Conservation (phyloP, 345 rosid genomes). For the Gossypium arboreum region DNA sequence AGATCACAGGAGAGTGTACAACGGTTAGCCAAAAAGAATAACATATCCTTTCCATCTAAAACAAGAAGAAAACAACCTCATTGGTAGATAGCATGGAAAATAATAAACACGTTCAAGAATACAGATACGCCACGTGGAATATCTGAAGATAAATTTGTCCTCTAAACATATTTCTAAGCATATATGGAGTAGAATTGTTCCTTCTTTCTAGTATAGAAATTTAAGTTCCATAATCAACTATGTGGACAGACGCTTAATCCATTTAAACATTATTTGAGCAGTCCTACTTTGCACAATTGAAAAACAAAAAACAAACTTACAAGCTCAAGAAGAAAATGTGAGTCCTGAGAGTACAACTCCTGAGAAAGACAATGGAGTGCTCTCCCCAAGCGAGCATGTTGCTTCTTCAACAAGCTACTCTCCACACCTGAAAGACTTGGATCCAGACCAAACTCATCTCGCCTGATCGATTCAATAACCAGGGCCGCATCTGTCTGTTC, state of each 20-base stretch:
- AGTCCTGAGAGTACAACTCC: constrained; percentile 95
- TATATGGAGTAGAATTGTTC: not conserved
- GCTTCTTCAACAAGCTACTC: constrained; percentile 73
- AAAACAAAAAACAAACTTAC: constrained; percentile 36
- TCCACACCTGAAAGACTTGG: constrained; percentile 57
- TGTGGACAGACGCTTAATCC: not conserved
- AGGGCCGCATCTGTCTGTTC: constrained; percentile 39
- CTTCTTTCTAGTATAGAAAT: not conserved
- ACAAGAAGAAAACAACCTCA: not conserved
- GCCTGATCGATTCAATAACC: constrained; percentile 74
- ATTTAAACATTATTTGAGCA: not conserved
- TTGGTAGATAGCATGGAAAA: not conserved
- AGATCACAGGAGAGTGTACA: not conserved
- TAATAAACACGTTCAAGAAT: not conserved
- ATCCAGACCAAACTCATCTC: constrained; percentile 84
- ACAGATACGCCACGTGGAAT: not conserved
- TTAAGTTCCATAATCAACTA: not conserved
- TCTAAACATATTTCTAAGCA: not conserved
- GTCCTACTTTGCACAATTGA: not conserved
- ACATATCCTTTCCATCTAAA: not conserved
- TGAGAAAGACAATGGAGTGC: constrained; percentile 97
- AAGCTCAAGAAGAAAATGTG: constrained; percentile 98
- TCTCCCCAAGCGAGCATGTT: constrained; percentile 98
- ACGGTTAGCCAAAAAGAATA: not conserved
- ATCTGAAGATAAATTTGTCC: not conserved